Base-by-base conservation (phyloP, 768 basidiomycete species). In the Cystofilobasidium ferigula region DNA sequence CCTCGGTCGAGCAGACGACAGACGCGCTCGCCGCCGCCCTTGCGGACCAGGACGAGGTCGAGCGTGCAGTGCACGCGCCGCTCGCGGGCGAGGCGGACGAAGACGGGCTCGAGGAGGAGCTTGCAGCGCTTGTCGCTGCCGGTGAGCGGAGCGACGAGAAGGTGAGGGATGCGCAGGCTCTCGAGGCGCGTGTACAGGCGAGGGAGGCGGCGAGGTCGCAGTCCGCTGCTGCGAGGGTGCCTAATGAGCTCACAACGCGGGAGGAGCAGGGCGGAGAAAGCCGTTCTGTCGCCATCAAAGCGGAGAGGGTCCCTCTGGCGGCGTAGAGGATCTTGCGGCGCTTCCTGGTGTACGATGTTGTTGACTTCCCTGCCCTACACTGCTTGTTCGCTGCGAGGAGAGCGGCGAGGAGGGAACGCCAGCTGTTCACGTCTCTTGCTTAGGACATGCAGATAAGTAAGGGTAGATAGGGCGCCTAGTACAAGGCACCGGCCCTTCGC, bases 11-110 rank as follows among this genome's bases (percentile, higher is more conserved):
- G 64, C 81, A 83, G 70, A 94, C 91, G 3, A 85, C 94, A 83
- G 88, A 92, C 30, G 86, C 85, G 12, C 80, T 98, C 70, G 86
- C 88, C 0, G 86, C 87, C 68, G 87, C 86, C 2, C 86, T 88
- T 69, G 82, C 85, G 0, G 85, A 91, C 71, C 88, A 89, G 48
- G 80, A 80, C 43, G 92, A 95, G 71, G 79, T 95, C 20, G 87
- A 94, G 70, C 82, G 87, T 35, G 83, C 85, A 3, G 83, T 97
- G 84, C 82, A 2, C 82, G 87, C 68, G 76, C 79, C 13, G 71
- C 72, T 0, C 78, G 79, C 3, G 60, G 57, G 20, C n/a, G 70
- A 59, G 9, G 76, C 80, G 10, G 81, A 81, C 3, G 68, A 69
- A 22, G 73, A 76, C 58, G 82, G 85, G 28, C 78, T 79, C 0